These are phyloP conservation scores for Sambucus nigra DNA, from an alignment of 129 eudicot genomes.

Conservation along the genomic window DNA sequence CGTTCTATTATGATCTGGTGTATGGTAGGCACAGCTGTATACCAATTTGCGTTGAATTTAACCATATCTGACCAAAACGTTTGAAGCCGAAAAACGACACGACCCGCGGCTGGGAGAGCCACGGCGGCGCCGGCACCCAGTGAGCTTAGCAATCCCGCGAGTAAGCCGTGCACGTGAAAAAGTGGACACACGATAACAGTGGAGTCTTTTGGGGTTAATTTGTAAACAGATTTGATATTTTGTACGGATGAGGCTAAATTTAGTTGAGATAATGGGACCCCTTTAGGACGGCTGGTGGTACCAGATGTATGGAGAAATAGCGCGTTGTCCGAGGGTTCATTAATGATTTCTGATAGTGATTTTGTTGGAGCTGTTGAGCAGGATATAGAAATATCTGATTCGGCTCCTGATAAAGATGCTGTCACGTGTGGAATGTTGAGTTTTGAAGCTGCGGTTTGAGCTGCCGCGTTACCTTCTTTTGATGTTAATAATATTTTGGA, in stretches of 20 bases:
- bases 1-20: slow-evolving; percentile 89
- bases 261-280: slow-evolving; percentile 69
- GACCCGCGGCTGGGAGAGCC: slow-evolving; percentile 69
- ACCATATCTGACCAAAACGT: slow-evolving; percentile 86
- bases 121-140: slow-evolving; percentile 81
- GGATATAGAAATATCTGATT: slow-evolving; percentile 40
- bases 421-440: slow-evolving; percentile 60
- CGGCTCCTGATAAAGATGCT: slow-evolving; percentile 37
- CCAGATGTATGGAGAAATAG: slow-evolving; percentile 94
- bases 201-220: slow-evolving; percentile 70
- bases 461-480: slow-evolving; percentile 63
- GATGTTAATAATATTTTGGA: slow-evolving; percentile 64
- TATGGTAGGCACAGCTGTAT: slow-evolving; percentile 94
- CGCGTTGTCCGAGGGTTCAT: slow-evolving; percentile 68
- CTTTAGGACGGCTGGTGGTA: slow-evolving; percentile 95
- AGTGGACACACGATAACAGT: slow-evolving; percentile 86
- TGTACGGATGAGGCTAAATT: slow-evolving; percentile 72
- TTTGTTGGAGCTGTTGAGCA: slow-evolving; percentile 25
- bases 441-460: slow-evolving; percentile 67
- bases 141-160: slow-evolving; percentile 83
- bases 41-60: slow-evolving; percentile 78
- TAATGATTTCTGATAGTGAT: slow-evolving; percentile 27
- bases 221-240: slow-evolving; percentile 70
- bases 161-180: slow-evolving; percentile 86
- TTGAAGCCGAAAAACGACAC: slow-evolving; percentile 85